These are phyloP conservation scores for Hortiboletus campestris DNA, from an alignment of 768 basidiomycete genomes.

Conservation along the genomic window DNA sequence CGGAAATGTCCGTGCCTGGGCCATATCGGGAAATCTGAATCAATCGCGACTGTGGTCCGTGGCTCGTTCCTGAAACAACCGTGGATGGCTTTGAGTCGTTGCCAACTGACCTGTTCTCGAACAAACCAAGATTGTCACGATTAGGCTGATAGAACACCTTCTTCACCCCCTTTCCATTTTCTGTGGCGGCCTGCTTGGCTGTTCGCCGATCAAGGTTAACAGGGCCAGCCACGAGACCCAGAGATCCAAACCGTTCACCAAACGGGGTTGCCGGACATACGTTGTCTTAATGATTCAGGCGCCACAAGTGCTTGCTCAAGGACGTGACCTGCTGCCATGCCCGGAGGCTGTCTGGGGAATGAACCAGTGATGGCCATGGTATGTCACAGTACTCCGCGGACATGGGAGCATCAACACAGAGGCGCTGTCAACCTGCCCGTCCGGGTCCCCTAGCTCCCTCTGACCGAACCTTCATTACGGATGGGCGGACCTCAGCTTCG, in stretches of 20 bases:
- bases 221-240: neutral
- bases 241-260: conserved; percentile 2
- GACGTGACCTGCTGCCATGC: conserved; percentile 1
- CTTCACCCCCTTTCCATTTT: conserved; percentile 4
- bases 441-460: conserved; percentile 8
- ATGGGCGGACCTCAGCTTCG: conserved; percentile 15
- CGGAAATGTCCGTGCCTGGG: conserved; percentile 22
- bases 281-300: neutral
- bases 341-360: conserved; percentile 13
- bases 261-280: neutral
- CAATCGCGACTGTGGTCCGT: conserved; percentile 1
- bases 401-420: conserved; percentile 11
- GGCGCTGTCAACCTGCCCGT: conserved; percentile 13
- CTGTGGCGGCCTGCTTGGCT: conserved; percentile 5
- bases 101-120: conserved; percentile 17
- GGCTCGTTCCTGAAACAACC: conserved; percentile 31
- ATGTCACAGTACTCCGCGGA: conserved; percentile 26
- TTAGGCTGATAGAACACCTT: conserved; percentile 23
- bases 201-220: conserved; percentile 23
- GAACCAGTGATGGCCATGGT: neutral
- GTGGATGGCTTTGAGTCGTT: conserved; percentile 9
- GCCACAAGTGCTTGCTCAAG: neutral
- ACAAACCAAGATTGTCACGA: conserved; percentile 22
- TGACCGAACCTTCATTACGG: conserved; percentile 23
- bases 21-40: conserved; percentile 30